A percentile compares a stretch with the other conserved stretches of the same genome.
phyloP scores from a whole-genome alignment of 1,284 basidiomycete species.

The Puccinia coronata region DNA sequence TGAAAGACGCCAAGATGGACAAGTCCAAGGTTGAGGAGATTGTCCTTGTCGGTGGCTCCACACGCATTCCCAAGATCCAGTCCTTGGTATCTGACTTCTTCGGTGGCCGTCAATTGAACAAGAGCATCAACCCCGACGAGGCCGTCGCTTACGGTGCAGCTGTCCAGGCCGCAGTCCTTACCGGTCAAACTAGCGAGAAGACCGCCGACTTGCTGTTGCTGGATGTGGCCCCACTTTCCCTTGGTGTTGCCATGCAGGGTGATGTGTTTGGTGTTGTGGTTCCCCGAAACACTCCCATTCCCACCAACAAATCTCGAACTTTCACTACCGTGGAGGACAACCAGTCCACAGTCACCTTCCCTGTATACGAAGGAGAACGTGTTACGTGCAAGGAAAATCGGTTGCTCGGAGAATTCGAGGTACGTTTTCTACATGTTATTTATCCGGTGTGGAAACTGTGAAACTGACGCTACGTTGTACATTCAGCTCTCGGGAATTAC shows the following conservation, averaged over 20 bases:
- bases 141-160: conserved; percentile 74
- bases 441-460: not conserved
- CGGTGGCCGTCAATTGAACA: conserved; percentile 94
- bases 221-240: conserved; percentile 91
- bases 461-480: not conserved
- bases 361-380: conserved; percentile 96
- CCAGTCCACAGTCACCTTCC: conserved; percentile 85
- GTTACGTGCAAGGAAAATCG: conserved; percentile 96
- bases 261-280: conserved; percentile 96
- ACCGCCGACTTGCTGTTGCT: conserved; percentile 91
- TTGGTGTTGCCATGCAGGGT: conserved; percentile 98
- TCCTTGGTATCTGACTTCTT: conserved; percentile 97
- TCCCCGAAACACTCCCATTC: conserved; percentile 94
- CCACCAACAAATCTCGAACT: conserved; percentile 90
- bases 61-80: conserved; percentile 99
- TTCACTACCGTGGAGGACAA: conserved; percentile 99
- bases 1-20: conserved; percentile 97
- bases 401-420: conserved; percentile 92
- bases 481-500: conserved; percentile 79
- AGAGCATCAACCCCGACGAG: conserved; percentile 69
- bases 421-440: not conserved
- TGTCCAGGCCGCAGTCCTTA: conserved; percentile 93
- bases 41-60: conserved; percentile 98
- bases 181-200: conserved; percentile 92
- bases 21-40: conserved; percentile 97